Conservation (phyloP, 768 basidiomycete genomes). For the Pulveroboletus sp. region DNA sequence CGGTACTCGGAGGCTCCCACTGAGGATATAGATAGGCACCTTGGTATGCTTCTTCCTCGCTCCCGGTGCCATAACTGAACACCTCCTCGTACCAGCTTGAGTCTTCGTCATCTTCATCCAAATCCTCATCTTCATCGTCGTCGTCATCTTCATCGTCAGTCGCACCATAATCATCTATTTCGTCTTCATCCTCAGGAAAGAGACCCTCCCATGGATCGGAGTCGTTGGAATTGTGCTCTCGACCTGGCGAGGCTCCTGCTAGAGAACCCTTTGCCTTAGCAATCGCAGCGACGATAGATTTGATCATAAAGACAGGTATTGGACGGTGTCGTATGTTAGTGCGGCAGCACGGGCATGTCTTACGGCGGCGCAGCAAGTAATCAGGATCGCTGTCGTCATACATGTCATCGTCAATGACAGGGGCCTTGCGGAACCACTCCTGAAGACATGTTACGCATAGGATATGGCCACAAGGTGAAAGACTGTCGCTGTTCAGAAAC, state of each 20-base stretch:
- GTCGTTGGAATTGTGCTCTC: constrained; percentile 35
- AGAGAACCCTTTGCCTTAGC: constrained; percentile 38
- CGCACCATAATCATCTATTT: constrained; percentile 34
- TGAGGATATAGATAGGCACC: constrained; percentile 43
- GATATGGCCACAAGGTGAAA: constrained; percentile 78
- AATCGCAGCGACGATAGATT: constrained; percentile 52
- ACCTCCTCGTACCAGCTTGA: constrained; percentile 32
- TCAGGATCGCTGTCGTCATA: constrained; percentile 37
- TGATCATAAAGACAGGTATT: constrained; percentile 67
- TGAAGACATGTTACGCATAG: constrained; percentile 70
- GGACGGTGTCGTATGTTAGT: constrained; percentile 55
- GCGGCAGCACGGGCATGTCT: constrained; percentile 75
- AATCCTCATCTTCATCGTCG: constrained; percentile 20
- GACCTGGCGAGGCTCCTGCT: constrained; percentile 16
- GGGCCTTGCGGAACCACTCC: constrained; percentile 75
- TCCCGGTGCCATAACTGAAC: constrained; percentile 34
- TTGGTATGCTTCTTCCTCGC: constrained; percentile 36
- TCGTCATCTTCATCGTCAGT: constrained; percentile 25
- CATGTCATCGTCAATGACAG: constrained; percentile 46
- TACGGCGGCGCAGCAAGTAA: constrained; percentile 56
- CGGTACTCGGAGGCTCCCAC: constrained; percentile 58
- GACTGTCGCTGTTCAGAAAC: constrained; percentile 35
- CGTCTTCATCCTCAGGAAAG: constrained; percentile 49
- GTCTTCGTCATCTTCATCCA: constrained; percentile 31
- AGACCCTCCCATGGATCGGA: constrained; percentile 72